phyloP scores from a whole-genome alignment of 1,284 basidiomycete species.

The Phlebopus sp. region DNA sequence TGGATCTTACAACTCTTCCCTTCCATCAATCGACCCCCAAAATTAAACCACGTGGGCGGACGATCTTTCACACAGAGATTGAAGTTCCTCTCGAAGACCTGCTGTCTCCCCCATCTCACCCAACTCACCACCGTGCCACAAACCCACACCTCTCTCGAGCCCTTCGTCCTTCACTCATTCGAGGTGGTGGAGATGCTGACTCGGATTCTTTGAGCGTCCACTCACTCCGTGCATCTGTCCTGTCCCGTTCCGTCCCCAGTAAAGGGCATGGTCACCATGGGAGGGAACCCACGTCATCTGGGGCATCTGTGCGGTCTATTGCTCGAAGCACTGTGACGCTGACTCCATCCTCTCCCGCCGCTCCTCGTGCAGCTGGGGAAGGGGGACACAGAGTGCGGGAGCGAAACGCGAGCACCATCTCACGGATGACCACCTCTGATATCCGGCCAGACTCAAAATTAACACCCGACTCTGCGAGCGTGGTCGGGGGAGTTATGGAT shows the following conservation, averaged over 20 bases:
- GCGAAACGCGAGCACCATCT: slow-evolving; percentile 26
- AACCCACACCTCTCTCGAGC: slow-evolving; percentile 33
- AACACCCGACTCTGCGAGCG: slow-evolving; percentile 40
- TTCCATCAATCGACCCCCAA: no score
- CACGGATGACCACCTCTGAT: slow-evolving; percentile 20
- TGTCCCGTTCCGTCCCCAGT: slow-evolving; percentile 45
- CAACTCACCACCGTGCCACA: slow-evolving; percentile 23
- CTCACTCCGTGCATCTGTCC: slow-evolving; percentile 57
- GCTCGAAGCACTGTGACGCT: slow-evolving; percentile 42
- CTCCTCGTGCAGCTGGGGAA: no score
- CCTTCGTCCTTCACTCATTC: slow-evolving; percentile 27
- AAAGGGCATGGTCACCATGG: slow-evolving; percentile 26
- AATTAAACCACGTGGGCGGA: not conserved
- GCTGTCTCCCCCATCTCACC: slow-evolving; percentile 36
- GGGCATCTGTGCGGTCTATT: slow-evolving; percentile 43
- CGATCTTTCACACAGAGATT: slow-evolving; percentile 52
- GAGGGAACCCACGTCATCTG: slow-evolving; percentile 24
- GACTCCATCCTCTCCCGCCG: slow-evolving; percentile 18
- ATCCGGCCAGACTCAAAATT: slow-evolving; percentile 65
- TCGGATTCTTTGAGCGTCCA: slow-evolving; percentile 46
- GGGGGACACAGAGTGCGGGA: slow-evolving; percentile 13
- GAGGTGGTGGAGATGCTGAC: slow-evolving; percentile 33
- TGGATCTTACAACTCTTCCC: not conserved
- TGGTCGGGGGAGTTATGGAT: slow-evolving; percentile 23
- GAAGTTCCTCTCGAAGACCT: slow-evolving; percentile 78